phyloP scores from a whole-genome alignment of 1,284 basidiomycete genomes.

The Ceratobasidium theobromae region DNA sequence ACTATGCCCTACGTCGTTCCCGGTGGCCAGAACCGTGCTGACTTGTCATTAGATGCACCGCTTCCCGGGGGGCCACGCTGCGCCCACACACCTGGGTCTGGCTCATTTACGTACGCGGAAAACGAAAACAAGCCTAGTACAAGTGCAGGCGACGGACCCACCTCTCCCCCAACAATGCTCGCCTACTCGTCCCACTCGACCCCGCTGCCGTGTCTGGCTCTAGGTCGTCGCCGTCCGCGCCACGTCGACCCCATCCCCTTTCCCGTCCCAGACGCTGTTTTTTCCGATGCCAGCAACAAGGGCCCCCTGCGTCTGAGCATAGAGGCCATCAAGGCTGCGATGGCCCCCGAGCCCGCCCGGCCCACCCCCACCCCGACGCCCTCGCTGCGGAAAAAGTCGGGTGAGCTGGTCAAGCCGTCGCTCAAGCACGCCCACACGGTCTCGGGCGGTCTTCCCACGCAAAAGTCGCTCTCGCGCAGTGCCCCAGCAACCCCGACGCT shows the following conservation, averaged over 20 bases:
- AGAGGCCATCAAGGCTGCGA: conserved; percentile 34
- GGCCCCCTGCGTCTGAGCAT: conserved; percentile 35
- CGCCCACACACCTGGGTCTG: conserved; percentile 8
- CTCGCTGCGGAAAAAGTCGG: conserved; percentile 85
- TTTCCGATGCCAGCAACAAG: background rate
- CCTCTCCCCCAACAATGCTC: no score
- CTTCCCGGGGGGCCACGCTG: conserved; percentile 30
- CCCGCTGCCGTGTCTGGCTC: conserved; percentile 16
- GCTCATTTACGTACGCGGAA: conserved; percentile 11
- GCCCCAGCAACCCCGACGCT: conserved; percentile 64
- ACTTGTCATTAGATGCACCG: conserved; percentile 26
- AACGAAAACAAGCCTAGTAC: conserved; percentile 9
- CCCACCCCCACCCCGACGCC: conserved; percentile 43
- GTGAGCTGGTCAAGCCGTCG: conserved; percentile 88
- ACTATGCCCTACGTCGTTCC: conserved; percentile 29
- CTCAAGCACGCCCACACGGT: conserved; percentile 71
- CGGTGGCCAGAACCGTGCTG: background rate
- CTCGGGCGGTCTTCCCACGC: conserved; percentile 19
- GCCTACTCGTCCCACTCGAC: no score
- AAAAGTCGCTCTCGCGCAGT: conserved; percentile 50
- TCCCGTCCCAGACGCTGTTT: background rate
- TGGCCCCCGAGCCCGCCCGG: background rate
- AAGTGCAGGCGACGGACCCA: conserved; percentile 9
- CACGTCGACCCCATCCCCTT: conserved; percentile 6
- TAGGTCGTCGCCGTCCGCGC: conserved; percentile 11